Percentiles rank a stretch among this genome's conserved stretches.
Evolutionary conservation across 1,139 yeast species (phyloP).

Genomic region (Chernovozyma sophiae-reginae): DNA sequence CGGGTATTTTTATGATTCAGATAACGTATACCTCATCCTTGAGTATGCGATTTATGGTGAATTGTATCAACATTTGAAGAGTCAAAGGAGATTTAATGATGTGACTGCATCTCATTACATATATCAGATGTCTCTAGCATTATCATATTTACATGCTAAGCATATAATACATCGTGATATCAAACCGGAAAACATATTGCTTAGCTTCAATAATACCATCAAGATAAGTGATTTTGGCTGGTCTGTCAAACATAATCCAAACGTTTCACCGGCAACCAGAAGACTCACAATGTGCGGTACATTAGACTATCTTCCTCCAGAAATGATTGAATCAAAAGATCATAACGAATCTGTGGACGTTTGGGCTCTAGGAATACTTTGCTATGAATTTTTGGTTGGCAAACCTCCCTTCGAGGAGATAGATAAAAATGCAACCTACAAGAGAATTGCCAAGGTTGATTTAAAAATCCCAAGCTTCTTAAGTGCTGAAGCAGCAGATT

Average conservation of each 20-base stretch:
- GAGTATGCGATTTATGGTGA: constrained; percentile 90
- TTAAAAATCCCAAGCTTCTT: constrained; percentile 67
- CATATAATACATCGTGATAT: constrained; percentile 87
- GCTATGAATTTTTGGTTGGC: constrained; percentile 86
- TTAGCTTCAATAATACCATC: constrained; percentile 67
- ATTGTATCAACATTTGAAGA: constrained; percentile 66
- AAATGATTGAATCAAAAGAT: constrained; percentile 80
- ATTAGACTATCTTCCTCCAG: constrained; percentile 91
- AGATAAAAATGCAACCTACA: constrained; percentile 69
- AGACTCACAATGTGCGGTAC: constrained; percentile 93
- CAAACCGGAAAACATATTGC: constrained; percentile 84
- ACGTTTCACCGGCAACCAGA: constrained; percentile 35
- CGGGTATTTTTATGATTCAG: constrained; percentile 80
- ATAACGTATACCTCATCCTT: constrained; percentile 74
- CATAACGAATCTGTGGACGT: constrained; percentile 81
- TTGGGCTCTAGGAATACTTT: constrained; percentile 89
- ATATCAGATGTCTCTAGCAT: constrained; percentile 77
- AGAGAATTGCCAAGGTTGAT: constrained; percentile 74
- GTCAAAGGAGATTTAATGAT: constrained; percentile 65
- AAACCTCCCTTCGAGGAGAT: constrained; percentile 88
- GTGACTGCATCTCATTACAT: constrained; percentile 73
- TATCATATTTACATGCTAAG: constrained; percentile 69
- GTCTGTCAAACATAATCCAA: constrained; percentile 56
- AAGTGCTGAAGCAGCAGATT: constrained; percentile 70
- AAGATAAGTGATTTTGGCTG: constrained; percentile 95